Base-by-base conservation (phyloP, 2,329 filamentous ascomycete species). In the Teratosphaeria pseudoeucalypti region DNA sequence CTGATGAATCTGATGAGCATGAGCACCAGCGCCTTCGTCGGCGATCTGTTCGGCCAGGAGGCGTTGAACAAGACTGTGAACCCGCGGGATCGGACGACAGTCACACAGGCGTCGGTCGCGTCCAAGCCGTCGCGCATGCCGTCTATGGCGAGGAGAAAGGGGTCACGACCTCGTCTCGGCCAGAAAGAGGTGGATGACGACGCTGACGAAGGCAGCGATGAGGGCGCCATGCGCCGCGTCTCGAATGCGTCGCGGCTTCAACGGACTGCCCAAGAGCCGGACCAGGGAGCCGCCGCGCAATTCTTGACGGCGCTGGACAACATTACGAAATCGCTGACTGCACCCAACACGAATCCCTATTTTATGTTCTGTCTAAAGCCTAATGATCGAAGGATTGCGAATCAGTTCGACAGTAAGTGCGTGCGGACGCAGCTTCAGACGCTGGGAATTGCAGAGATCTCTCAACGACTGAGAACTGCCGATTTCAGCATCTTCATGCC, bases 381-480 rank as follows among this genome's bases (percentile, higher is more conserved):
- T 26, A 99, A 99, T 67, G 94, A 99, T 72, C 84, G 94, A 57
- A 86, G 94, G 56, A 99, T 99, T 65, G 92, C 94, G 62, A 99
- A 99, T 67, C 94, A 99, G 70, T 99, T 97, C 68, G 94, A 99
- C 74, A 96, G 91, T 82, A 97, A 97, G 75, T 99, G 94, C 72
- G 94, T 99, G 26, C 86, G 94, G 3, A 89, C 89, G 11, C 94
- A 99, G 72, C 83, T 99, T 1, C 92, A 97, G 71, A 95, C 91
- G 0, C 90, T 97, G 66, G 94, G 94, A 34, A 95, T 99, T 68
- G 92, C 92, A 1, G 94, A 99, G 72, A 96, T 99, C 73, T 96
- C 92, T 71, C 92, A 96, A 71, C 84, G 94, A 23, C 81, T 99
- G 47, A 85, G 92, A 56, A 92, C 92, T 58, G 92, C 92, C 0